These are phyloP conservation scores for Aspergillus hiratsukae DNA, from an alignment of 2,329 filamentous ascomycete species.

Conservation along the genomic window DNA sequence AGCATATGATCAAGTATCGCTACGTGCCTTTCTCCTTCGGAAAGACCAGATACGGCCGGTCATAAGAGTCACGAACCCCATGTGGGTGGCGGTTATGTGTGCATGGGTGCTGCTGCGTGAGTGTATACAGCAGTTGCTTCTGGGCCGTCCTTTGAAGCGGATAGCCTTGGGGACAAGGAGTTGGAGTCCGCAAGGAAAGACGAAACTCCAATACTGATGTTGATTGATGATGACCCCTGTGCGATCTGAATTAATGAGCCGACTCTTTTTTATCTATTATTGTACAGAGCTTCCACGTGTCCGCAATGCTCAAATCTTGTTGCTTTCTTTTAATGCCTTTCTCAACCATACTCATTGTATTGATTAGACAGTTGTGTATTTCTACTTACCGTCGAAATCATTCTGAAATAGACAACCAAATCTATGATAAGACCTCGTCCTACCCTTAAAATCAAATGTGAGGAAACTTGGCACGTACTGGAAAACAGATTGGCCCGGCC, in stretches of 20 bases:
- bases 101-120: neutral
- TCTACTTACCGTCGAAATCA: neutral
- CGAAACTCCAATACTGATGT: neutral
- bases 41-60: slow-evolving; percentile 68
- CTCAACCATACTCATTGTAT: slow-evolving; percentile 2
- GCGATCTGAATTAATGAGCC: slow-evolving; percentile 6
- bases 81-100: neutral
- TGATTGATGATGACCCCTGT: slow-evolving; percentile 9
- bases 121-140: neutral
- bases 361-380: neutral
- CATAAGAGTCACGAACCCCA: slow-evolving; percentile 16
- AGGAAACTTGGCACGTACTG: neutral
- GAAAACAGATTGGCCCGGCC: neutral
- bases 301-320: slow-evolving; percentile 1
- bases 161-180: neutral
- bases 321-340: neutral
- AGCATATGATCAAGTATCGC: slow-evolving; percentile 99
- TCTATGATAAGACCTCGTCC: neutral
- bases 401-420: neutral
- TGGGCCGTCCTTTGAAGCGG: neutral
- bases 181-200: neutral
- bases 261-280: neutral
- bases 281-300: slow-evolving; percentile 7
- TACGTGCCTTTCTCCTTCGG: slow-evolving; percentile 92
- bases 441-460: too few relatives aligned